Evolutionary conservation across 2,329 filamentous ascomycete genomes (phyloP).

Genomic region (Bipolaris cookei): DNA sequence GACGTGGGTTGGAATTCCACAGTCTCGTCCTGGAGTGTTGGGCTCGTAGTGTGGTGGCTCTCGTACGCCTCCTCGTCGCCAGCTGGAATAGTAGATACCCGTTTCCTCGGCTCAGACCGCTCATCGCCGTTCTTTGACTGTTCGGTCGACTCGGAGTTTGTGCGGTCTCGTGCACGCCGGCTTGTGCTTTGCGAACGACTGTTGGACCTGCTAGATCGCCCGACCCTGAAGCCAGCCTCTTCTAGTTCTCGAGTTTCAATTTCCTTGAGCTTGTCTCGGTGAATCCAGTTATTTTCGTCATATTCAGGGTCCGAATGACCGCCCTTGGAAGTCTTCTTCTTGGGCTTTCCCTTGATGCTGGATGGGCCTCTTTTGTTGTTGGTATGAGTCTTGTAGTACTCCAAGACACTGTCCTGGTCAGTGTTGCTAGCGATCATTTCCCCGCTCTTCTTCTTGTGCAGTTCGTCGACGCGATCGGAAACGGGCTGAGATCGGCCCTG

Average conservation of each 20-base stretch:
- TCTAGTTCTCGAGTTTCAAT: slow-evolving; percentile 83
- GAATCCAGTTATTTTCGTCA: slow-evolving; percentile 80
- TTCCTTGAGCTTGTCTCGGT: slow-evolving; percentile 79
- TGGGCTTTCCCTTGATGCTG: slow-evolving; percentile 29
- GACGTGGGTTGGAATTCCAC: slow-evolving; percentile 60
- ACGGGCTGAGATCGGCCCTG: slow-evolving; percentile 37
- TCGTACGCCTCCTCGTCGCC: slow-evolving; percentile 51
- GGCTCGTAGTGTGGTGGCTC: slow-evolving; percentile 64
- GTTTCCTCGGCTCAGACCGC: slow-evolving; percentile 35
- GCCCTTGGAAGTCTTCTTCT: slow-evolving; percentile 37
- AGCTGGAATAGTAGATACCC: slow-evolving; percentile 50
- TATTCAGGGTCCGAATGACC: slow-evolving; percentile 32
- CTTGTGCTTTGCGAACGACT: slow-evolving; percentile 46
- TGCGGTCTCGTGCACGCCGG: slow-evolving; percentile 36
- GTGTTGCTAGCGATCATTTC: slow-evolving; percentile 52
- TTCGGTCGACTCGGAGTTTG: slow-evolving; percentile 42
- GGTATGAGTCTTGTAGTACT: slow-evolving; percentile 50
- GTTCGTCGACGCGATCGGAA: slow-evolving; percentile 45
- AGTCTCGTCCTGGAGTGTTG: slow-evolving; percentile 79
- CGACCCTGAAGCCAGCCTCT: slow-evolving; percentile 72
- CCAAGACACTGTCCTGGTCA: slow-evolving; percentile 56
- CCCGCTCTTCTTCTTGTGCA: slow-evolving; percentile 51
- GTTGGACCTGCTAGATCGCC: slow-evolving; percentile 50
- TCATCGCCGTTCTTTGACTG: slow-evolving; percentile 35
- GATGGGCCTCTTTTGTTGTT: slow-evolving; percentile 25